Evolutionary conservation across 441 rosid species (phyloP).

Genomic region (Bocquillonia castaneifolia): DNA sequence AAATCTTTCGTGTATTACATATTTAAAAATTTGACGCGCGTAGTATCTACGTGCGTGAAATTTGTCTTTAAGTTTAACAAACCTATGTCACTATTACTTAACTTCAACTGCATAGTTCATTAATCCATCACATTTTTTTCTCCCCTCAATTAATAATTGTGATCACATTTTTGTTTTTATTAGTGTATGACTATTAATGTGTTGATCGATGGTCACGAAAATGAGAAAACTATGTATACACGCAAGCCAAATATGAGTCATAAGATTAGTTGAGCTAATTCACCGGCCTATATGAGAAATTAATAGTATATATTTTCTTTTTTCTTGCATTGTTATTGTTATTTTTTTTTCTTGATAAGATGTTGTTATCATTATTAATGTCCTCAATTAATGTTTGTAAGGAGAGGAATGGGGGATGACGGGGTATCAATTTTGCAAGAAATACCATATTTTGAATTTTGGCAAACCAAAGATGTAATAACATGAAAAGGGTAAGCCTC

Average conservation of each 20-base stretch:
- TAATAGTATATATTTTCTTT: too few species aligned
- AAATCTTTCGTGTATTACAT: not conserved
- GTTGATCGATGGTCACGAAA: conserved; percentile 5
- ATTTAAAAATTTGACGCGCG: not conserved
- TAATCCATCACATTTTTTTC: not conserved
- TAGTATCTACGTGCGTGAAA: not conserved
- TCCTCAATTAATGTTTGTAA: not conserved
- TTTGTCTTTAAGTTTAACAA: conserved; percentile 10
- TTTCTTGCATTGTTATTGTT: not conserved
- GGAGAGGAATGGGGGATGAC: not conserved
- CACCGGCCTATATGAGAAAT: conserved; percentile 27
- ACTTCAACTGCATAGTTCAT: not conserved
- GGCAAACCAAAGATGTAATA: conserved; percentile 7
- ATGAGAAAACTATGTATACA: not conserved
- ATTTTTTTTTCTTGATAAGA: not conserved
- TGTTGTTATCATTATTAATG: too few species aligned
- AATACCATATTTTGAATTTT: conserved; percentile 1
- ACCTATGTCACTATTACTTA: conserved; percentile 6
- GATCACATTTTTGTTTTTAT: not conserved
- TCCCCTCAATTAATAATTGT: not conserved
- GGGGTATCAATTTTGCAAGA: not conserved
- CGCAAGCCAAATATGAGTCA: conserved; percentile 19
- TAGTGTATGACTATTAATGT: not conserved
- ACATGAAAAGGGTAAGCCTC: conserved; percentile 33
- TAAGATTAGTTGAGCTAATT: conserved; percentile 44